Evolutionary conservation across 768 basidiomycete genomes (phyloP).

Genomic region (Boletus patriciae): DNA sequence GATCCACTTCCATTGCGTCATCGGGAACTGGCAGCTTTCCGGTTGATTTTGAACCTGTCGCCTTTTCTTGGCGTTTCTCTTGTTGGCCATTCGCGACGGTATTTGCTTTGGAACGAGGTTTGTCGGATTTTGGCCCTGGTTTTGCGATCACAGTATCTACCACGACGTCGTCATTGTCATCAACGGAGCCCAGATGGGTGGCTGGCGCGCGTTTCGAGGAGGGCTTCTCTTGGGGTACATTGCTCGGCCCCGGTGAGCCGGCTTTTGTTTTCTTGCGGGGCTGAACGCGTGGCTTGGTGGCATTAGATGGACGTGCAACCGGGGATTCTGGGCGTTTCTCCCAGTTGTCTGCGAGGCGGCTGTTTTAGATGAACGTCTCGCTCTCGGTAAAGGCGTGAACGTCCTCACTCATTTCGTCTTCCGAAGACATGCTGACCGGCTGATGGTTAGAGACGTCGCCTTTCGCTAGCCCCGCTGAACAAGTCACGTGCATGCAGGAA

Average conservation of each 20-base stretch:
- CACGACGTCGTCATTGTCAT: background rate
- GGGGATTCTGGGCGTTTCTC: slow-evolving; percentile 5
- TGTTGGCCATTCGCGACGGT: slow-evolving; percentile 4
- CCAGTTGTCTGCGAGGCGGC: slow-evolving; percentile 25
- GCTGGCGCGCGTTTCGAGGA: slow-evolving; percentile 16
- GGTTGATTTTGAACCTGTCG: slow-evolving; percentile 8
- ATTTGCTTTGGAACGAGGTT: slow-evolving; percentile 15
- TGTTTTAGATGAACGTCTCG: slow-evolving; percentile 27
- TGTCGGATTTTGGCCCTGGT: slow-evolving; percentile 14
- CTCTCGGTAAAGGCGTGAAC: background rate
- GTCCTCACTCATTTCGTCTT: slow-evolving; percentile 34
- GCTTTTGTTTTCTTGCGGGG: slow-evolving; percentile 20
- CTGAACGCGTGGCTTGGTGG: slow-evolving; percentile 18
- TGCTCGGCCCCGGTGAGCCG: slow-evolving; percentile 15
- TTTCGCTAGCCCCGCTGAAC: background rate
- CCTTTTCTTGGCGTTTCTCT: slow-evolving; percentile 12
- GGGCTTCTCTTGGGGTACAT: slow-evolving; percentile 13
- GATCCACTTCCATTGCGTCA: slow-evolving; percentile 18
- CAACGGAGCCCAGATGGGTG: background rate
- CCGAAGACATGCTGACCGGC: slow-evolving; percentile 30
- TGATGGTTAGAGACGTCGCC: background rate
- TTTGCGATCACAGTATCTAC: slow-evolving; percentile 3
- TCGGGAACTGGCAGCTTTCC: slow-evolving; percentile 5
- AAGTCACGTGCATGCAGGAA: slow-evolving; percentile 12
- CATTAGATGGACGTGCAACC: slow-evolving; percentile 2